A percentile compares a stretch with the other conserved stretches of the same genome.
Evolutionary conservation across 257 asterid species (phyloP).

Genomic region (Solanum ahanhuiri): DNA sequence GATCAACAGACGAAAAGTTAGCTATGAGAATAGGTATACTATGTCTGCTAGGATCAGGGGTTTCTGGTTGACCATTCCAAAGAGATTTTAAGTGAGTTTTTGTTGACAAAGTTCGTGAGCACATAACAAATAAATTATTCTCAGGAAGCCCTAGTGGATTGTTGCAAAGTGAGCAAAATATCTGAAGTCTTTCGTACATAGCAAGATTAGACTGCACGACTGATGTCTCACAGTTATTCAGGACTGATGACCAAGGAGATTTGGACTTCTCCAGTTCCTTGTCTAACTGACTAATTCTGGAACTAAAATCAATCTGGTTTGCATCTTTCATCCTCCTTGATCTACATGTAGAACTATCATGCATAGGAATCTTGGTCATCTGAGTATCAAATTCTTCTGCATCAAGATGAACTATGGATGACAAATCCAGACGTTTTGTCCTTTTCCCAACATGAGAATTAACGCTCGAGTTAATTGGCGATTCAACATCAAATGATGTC

Average conservation of each 20-base stretch:
- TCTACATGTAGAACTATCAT: conserved; percentile 35
- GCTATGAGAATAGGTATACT: conserved; percentile 49
- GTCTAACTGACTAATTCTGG: conserved; percentile 20
- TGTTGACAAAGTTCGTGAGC: conserved; percentile 45
- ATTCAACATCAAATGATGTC: conserved; percentile 38
- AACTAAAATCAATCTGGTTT: conserved; percentile 7
- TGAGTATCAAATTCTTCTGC: conserved; percentile 26
- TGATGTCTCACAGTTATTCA: conserved; percentile 21
- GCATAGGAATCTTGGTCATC: conserved; percentile 21
- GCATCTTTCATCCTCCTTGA: conserved; percentile 24
- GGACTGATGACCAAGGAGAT: conserved; percentile 9
- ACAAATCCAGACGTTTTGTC: conserved; percentile 38
- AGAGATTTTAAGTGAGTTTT: conserved; percentile 61
- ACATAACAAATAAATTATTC: conserved; percentile 33
- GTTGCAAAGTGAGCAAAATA: conserved; percentile 60
- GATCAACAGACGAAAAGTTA: conserved; percentile 29
- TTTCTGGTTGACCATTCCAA: conserved; percentile 24
- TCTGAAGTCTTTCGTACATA: conserved; percentile 35
- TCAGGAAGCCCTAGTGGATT: conserved; percentile 61
- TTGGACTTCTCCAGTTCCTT: conserved; percentile 15
- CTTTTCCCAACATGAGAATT: conserved; percentile 55
- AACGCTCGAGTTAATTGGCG: conserved; percentile 47
- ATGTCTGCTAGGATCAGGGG: conserved; percentile 18
- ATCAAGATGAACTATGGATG: conserved; percentile 26
- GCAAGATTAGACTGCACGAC: conserved; percentile 19